Conservation (phyloP, 2,329 filamentous ascomycete species). For the Penicillium digitatum region DNA sequence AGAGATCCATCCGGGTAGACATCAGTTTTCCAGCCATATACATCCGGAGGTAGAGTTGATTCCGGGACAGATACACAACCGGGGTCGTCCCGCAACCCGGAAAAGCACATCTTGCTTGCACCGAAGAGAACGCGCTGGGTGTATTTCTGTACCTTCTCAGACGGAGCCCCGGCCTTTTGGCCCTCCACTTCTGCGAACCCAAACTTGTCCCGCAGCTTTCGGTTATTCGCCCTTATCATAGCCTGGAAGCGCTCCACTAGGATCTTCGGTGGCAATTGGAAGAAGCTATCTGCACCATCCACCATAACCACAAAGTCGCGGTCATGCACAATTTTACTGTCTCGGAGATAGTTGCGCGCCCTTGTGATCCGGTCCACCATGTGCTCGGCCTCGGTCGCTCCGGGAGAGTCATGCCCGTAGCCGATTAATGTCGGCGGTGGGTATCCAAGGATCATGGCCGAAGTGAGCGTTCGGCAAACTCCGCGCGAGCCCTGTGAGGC, state of each 20-base stretch:
- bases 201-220: slow-evolving; percentile 50
- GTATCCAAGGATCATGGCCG: slow-evolving; percentile 57
- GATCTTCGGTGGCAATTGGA: slow-evolving; percentile 62
- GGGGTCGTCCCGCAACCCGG: slow-evolving; percentile 41
- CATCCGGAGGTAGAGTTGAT: slow-evolving; percentile 49
- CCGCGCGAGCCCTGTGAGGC: slow-evolving; percentile 46
- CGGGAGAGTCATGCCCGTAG: slow-evolving; percentile 33
- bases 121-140: slow-evolving; percentile 55
- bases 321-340: slow-evolving; percentile 48
- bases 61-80: slow-evolving; percentile 53
- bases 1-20: slow-evolving; percentile 33
- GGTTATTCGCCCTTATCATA: slow-evolving; percentile 52
- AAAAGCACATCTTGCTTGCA: slow-evolving; percentile 52
- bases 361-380: slow-evolving; percentile 47
- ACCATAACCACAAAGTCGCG: slow-evolving; percentile 61
- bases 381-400: slow-evolving; percentile 37
- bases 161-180: slow-evolving; percentile 15
- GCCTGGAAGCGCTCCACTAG: slow-evolving; percentile 60
- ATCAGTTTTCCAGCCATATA: slow-evolving; percentile 48
- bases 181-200: slow-evolving; percentile 34
- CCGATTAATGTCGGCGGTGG: slow-evolving; percentile 55
- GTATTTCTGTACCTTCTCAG: slow-evolving; percentile 40
- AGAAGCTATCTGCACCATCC: slow-evolving; percentile 62
- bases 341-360: slow-evolving; percentile 48
- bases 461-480: slow-evolving; percentile 57